Evolutionary conservation across 495 filamentous ascomycete species (phyloP).

Genomic region (Cercophora scortea): DNA sequence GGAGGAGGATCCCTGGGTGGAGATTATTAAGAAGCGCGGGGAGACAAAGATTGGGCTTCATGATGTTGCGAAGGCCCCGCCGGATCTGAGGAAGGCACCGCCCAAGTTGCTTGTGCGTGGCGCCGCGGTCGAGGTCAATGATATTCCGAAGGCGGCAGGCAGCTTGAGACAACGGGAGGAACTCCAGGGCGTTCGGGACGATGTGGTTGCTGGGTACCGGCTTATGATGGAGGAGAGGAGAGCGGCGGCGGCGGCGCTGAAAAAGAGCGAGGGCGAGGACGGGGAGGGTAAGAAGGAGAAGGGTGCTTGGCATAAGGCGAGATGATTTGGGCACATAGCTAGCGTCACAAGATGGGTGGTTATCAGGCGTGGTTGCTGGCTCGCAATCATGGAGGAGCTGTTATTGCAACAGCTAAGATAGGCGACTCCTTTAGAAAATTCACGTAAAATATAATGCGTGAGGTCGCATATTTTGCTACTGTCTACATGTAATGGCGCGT

Average conservation of each 20-base stretch:
- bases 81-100: constrained; percentile 54
- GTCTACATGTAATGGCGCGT: no score
- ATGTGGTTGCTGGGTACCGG: constrained; percentile 76
- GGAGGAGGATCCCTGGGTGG: constrained; percentile 72
- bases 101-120: constrained; percentile 66
- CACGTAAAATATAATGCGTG: no score
- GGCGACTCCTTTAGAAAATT: no score
- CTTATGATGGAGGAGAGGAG: constrained; percentile 67
- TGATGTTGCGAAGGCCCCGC: constrained; percentile 77
- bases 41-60: constrained; percentile 55
- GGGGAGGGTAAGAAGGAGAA: neutral
- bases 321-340: no score
- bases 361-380: no score
- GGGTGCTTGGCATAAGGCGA: no score
- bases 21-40: constrained; percentile 53
- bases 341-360: no score
- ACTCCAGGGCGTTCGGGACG: constrained; percentile 62
- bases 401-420: no score
- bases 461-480: no score
- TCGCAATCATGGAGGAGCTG: no score
- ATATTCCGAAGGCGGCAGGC: constrained; percentile 68
- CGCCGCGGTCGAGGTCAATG: constrained; percentile 61
- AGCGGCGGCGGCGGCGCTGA: neutral
- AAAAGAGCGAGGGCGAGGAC: neutral
- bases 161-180: constrained; percentile 79